Base-by-base conservation (phyloP, 371 early-diverging fungal genomes). In the Funneliformis caledonium region DNA sequence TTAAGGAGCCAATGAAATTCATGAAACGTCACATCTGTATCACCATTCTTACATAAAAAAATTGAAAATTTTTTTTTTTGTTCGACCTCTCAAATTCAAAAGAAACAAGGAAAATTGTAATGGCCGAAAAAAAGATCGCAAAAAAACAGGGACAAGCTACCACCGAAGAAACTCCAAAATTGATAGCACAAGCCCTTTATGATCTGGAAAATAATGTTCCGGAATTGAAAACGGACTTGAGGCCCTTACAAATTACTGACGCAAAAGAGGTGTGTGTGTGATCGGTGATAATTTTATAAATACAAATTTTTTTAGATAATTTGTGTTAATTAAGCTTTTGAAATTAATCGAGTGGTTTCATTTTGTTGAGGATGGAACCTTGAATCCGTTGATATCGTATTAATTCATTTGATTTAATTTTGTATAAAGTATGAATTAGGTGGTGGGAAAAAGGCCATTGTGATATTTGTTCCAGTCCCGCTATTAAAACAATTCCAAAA, bases 401-500 rank as follows among this genome's bases (percentile, higher is more conserved):
- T 65, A 65, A 56, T 64, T n/a, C 22, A 33, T 65, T 31, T 12
- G 26, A 65, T 31, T 65, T 33, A 37, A 5, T 65, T 78, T 60
- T 59, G 16, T 78, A 11, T 52, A 33, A 84, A 95, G 96, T 84
- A 96, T 84, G 97, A 97, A 83, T 89, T 97, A 83, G 95, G 96
- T 84, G 93, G 91, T 85, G 97, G 97, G 85, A 95, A 94, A 91
- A 96, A 97, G 92, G 98, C 98, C 81, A 91, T 98, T 84, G 94
- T 96, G 85, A 91, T 98, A 90, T 98, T 97, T 86, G 97, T 98
- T 72, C 98, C 99, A 82, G 97, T 98, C 78, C 97, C 98, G 78
- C 88, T 89, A 82, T 88, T 96, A 84, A 95, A 95, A 93, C 92
- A 92, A 78, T 96, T 95, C 94, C 94, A 95, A 93, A 96, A 97